phyloP scores from a whole-genome alignment of 768 basidiomycete species.

The Boletales sp. region DNA sequence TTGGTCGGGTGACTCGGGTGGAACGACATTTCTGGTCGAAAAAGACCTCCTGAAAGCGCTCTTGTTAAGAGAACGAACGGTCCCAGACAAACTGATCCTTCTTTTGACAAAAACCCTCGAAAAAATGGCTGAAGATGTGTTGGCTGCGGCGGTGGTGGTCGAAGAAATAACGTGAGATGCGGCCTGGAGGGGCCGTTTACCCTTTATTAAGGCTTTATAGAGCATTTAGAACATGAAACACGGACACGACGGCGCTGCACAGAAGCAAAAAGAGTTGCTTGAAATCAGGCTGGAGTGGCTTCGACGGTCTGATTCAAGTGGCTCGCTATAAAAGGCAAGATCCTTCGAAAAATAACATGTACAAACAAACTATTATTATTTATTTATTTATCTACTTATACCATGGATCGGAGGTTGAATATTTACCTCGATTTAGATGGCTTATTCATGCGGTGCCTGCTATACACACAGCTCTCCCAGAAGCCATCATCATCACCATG shows the following conservation, averaged over 20 bases:
- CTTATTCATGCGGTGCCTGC: conserved; percentile 4
- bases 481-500: conserved; percentile 42
- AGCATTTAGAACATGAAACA: conserved; percentile 28
- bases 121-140: conserved; percentile 30
- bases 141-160: conserved; percentile 27
- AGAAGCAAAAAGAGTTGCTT: no score
- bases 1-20: conserved; percentile 45
- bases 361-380: conserved; percentile 18
- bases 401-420: conserved; percentile 9
- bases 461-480: neutral
- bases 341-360: conserved; percentile 22
- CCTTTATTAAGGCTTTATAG: conserved; percentile 35
- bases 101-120: conserved; percentile 31
- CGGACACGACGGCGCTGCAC: conserved; percentile 3
- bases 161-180: conserved; percentile 39
- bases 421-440: neutral
- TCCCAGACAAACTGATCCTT: conserved; percentile 30
- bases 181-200: conserved; percentile 53
- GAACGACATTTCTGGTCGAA: conserved; percentile 21
- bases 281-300: no score
- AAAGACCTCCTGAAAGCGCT: conserved; percentile 24
- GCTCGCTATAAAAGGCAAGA: conserved; percentile 10
- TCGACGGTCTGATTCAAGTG: no score
- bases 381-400: neutral
- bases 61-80: conserved; percentile 26